phyloP scores from a whole-genome alignment of 108 stramenopile genomes.

The Nitzschia inconspicua region DNA sequence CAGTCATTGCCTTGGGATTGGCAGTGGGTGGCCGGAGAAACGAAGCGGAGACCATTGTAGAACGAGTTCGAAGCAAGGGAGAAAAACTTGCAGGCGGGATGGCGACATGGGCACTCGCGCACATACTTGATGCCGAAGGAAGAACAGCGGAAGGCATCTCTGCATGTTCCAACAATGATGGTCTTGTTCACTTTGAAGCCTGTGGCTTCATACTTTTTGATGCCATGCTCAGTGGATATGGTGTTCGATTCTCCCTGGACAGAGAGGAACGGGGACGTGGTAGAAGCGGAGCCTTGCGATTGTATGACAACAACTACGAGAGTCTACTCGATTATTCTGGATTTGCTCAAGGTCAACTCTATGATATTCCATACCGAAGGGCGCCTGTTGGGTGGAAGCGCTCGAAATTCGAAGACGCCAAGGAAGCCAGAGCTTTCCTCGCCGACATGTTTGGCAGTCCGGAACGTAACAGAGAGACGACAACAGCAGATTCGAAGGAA shows the following conservation, averaged over 20 bases:
- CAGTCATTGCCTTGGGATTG: slow-evolving; percentile 68
- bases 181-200: slow-evolving; percentile 51
- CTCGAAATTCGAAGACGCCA: slow-evolving; percentile 29
- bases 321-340: slow-evolving; percentile 67
- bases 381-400: slow-evolving; percentile 37
- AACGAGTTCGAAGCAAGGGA: slow-evolving; percentile 46
- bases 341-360: slow-evolving; percentile 31
- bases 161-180: slow-evolving; percentile 66
- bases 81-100: slow-evolving; percentile 50
- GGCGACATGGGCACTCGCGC: slow-evolving; percentile 67
- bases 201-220: slow-evolving; percentile 73
- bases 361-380: slow-evolving; percentile 17
- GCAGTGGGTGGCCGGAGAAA: slow-evolving; percentile 51
- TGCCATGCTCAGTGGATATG: slow-evolving; percentile 66
- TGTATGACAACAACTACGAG: slow-evolving; percentile 72
- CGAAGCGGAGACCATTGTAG: slow-evolving; percentile 64
- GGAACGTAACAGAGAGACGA: neutral
- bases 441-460: slow-evolving; percentile 26
- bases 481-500: neutral
- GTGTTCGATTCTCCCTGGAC: slow-evolving; percentile 70
- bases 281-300: slow-evolving; percentile 48
- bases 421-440: slow-evolving; percentile 31
- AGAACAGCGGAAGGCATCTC: slow-evolving; percentile 78
- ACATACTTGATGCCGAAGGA: slow-evolving; percentile 67
- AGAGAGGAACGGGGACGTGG: slow-evolving; percentile 65